Percentiles rank a stretch among this genome's conserved stretches.
phyloP scores from a whole-genome alignment of 2,329 filamentous ascomycete species.

The Aureobasidium sp. region DNA sequence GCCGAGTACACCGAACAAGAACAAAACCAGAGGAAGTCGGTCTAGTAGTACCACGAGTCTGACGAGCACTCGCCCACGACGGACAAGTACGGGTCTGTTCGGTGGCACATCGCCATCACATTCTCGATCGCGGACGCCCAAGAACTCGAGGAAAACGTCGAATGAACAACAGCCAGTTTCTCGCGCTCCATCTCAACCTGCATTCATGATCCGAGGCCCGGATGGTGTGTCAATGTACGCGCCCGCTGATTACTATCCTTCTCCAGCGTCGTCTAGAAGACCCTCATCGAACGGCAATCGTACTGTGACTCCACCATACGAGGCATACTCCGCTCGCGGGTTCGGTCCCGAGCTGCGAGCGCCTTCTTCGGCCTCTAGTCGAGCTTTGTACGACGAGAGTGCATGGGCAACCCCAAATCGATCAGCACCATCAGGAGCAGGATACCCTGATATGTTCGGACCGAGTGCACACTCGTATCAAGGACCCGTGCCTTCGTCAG shows the following conservation, averaged over 20 bases:
- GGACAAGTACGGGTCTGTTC: conserved; percentile 23
- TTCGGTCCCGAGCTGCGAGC: conserved; percentile 18
- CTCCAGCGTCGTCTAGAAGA: conserved; percentile 14
- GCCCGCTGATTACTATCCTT: conserved; percentile 19
- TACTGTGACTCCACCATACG: conserved; percentile 22
- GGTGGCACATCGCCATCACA: conserved; percentile 22
- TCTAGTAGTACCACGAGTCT: conserved; percentile 29
- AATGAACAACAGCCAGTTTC: conserved; percentile 21
- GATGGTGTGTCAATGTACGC: conserved; percentile 40
- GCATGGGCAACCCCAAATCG: conserved; percentile 30
- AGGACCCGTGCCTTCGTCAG: conserved; percentile 24
- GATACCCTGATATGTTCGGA: conserved; percentile 30
- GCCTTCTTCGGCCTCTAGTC: conserved; percentile 30
- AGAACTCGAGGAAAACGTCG: conserved; percentile 16
- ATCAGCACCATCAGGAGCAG: conserved; percentile 25
- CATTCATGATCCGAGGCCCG: conserved; percentile 39
- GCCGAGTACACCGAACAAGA: conserved; percentile 19
- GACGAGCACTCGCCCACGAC: conserved; percentile 26
- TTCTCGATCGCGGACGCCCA: conserved; percentile 24
- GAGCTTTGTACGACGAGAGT: conserved; percentile 26
- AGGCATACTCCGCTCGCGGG: conserved; percentile 14
- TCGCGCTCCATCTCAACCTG: conserved; percentile 21
- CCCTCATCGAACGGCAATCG: conserved; percentile 22
- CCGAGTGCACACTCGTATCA: conserved; percentile 26
- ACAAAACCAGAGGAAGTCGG: conserved; percentile 22